Evolutionary conservation across 306 rosid species (phyloP).

Genomic region (Ceratonia siliqua): DNA sequence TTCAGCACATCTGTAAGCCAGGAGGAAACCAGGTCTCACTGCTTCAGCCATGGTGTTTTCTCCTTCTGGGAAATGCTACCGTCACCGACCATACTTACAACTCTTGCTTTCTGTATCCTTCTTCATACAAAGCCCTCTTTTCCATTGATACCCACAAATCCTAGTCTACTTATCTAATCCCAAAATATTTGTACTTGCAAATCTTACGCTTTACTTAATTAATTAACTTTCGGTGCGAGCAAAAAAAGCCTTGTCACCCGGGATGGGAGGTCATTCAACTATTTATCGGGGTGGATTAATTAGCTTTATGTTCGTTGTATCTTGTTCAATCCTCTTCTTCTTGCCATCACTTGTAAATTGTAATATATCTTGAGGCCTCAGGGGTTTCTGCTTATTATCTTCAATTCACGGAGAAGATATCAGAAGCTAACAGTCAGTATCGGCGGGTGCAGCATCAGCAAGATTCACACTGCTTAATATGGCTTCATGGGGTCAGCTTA

Average conservation of each 20-base stretch:
- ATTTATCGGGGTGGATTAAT: not conserved
- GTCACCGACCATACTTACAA: constrained; percentile 3
- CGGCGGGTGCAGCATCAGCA: constrained; percentile 57
- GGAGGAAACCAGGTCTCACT: not conserved
- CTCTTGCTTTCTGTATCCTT: not conserved
- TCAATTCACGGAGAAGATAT: not conserved
- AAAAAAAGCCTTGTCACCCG: constrained; percentile 41
- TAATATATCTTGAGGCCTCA: not conserved
- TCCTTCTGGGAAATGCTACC: constrained; percentile 7
- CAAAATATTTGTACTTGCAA: constrained; percentile 4
- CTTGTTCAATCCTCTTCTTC: not conserved
- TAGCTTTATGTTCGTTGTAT: not conserved
- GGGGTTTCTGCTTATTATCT: not conserved
- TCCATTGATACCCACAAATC: not conserved
- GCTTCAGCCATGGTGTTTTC: not conserved
- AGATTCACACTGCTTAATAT: constrained; percentile 55
- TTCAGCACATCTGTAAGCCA: no score
- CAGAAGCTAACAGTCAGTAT: constrained; percentile 37
- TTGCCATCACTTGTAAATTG: not conserved
- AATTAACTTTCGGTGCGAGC: constrained; percentile 43
- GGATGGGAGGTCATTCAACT: constrained; percentile 10
- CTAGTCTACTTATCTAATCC: not conserved
- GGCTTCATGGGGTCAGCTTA: not conserved
- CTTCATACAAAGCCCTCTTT: not conserved
- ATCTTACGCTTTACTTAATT: constrained; percentile 24